phyloP scores from a whole-genome alignment of 768 basidiomycete genomes.

The Nidula microcarpa region DNA sequence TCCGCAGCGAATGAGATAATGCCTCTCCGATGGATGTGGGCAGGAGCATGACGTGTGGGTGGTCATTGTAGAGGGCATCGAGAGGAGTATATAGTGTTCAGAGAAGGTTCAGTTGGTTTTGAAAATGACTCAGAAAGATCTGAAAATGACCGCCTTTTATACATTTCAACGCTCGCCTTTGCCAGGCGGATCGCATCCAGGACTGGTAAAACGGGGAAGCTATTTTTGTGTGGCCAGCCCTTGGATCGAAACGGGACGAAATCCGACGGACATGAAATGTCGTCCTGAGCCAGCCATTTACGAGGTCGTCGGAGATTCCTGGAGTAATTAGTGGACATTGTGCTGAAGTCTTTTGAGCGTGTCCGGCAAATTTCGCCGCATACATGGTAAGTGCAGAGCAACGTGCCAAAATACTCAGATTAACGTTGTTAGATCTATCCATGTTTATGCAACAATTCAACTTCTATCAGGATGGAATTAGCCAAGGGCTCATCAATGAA shows the following conservation, averaged over 20 bases:
- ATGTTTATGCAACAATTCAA: too few relatives aligned
- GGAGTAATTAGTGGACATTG: not conserved
- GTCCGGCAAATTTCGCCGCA: not conserved
- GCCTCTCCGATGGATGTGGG: constrained; percentile 12
- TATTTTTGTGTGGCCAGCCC: too few relatives aligned
- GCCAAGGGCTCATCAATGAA: too few relatives aligned
- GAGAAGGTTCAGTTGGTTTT: not conserved
- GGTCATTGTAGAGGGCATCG: not conserved
- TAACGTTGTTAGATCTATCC: too few relatives aligned
- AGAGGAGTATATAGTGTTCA: not conserved
- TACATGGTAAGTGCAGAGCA: not conserved
- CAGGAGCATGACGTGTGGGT: constrained; percentile 13
- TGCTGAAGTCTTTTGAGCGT: not conserved
- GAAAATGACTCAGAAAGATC: not conserved
- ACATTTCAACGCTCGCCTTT: too few relatives aligned
- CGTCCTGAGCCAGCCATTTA: constrained; percentile 1
- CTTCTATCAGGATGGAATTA: too few relatives aligned
- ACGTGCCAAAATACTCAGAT: not conserved
- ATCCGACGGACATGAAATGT: constrained; percentile 2
- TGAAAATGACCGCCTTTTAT: too few relatives aligned
- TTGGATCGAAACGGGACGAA: not conserved
- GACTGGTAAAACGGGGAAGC: too few relatives aligned
- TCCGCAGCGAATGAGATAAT: constrained; percentile 29
- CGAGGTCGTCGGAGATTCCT: constrained; percentile 2
- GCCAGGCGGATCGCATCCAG: too few relatives aligned